Base-by-base conservation (phyloP, 805 yeast genomes). In the Candida odintsovae region DNA sequence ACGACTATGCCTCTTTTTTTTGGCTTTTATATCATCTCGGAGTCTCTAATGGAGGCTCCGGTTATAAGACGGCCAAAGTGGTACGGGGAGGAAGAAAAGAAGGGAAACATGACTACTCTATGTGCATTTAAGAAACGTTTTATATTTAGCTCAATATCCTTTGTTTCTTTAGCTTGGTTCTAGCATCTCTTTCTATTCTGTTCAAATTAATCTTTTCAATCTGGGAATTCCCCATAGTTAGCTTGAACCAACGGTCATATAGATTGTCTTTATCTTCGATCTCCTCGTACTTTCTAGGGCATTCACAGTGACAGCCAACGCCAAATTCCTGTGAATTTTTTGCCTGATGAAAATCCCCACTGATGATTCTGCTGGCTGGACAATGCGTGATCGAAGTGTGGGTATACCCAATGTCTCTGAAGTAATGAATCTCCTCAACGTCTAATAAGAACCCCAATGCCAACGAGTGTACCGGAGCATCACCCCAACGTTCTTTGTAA, bases 401-500 rank as follows among this genome's bases (percentile, higher is more conserved):
- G 47, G 78, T 73, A 65, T 90, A 92, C 0, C 98, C 98, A 53
- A 92, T 83, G 59, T 92, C 97, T 51, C 97, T 70, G 67, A 92
- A 92, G 66, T 90, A 92, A 66, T 92, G 97, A 10, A 92, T 69
- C 47, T 90, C 87, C 2, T 76, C 69, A 3, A 82, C 64, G 48
- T 84, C 73, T 38, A 90, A 68, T 56, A 86, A 71, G 76, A 94
- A 72, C 0, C 89, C 92, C 6, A 86, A 78, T 0, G 95, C 98
- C 20, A 94, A 65, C 0, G 97, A 83, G 63, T 90, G 97, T 5
- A 92, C 82, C 0, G 97, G 96, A 0, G 97, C 97, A 71, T 92
- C 98, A 2, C 98, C 98, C 98, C 98, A 92, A 58, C 99, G 70
- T 63, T 94, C 97, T 45, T 77, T 75, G 74, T 82, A 90, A 60